Base-by-base conservation (phyloP, 2,329 filamentous ascomycete genomes). In the Hypocrella siamensis region DNA sequence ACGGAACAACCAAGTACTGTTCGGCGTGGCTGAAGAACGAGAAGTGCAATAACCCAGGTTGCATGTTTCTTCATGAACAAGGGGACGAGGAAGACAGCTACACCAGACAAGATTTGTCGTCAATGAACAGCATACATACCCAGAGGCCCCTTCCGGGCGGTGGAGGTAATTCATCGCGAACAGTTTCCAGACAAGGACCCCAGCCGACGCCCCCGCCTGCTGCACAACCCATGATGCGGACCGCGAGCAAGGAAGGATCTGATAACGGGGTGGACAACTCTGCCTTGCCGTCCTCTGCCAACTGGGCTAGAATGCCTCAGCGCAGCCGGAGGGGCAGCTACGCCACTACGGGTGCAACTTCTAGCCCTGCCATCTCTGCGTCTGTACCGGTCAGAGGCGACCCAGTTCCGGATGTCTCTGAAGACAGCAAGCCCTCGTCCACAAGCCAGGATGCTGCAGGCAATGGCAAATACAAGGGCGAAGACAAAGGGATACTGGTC, bases 71-170 rank as follows among this genome's bases (percentile, higher is more conserved):
- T 31, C 90, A 98, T 49, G 92, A 98, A 56, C 81, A 90, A 25
- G 92, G 90, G n/a, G 90, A 98, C 48, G 90, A 94, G 45, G 88
- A 90, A 42, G 88, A 96, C 48, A 94, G 85, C 56, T 96, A 93
- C 51, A 93, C 84, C 7, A 73, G 90, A 30, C 85, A 94, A 51
- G 88, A 94, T 53, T 59, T 96, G 24, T 96, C 88, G 1, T 92
- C 86, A 14, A 82, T 94, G 65, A 96, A 94, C 46, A 88, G 82
- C 37, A 76, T 85, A 35, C 81, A 79, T 39, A 85, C 80, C 2
- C 84, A 84, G 45, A 71, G 79, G 22, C 75, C 76, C 2, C 59
- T 80, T 31, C 58, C 63, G 4, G 57, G 56, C 3, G 60, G 60
- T 31, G 59, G 62, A 26, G 64, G 57, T 19, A 57, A 64, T 10